phyloP scores from a whole-genome alignment of 2,329 filamentous ascomycete species.

The Cladosporium sp. region DNA sequence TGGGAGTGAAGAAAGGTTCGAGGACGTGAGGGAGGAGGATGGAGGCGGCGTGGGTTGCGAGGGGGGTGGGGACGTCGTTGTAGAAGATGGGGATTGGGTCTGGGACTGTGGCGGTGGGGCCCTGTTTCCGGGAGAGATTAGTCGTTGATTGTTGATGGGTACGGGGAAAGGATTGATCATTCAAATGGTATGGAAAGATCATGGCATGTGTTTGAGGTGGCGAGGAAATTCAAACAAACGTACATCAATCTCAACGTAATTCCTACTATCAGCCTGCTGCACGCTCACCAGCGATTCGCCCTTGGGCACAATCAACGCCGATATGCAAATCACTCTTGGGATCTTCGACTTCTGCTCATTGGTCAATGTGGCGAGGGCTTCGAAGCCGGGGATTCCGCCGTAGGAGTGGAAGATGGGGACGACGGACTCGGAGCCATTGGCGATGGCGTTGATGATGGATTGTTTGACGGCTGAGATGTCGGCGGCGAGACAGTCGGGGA shows the following conservation, averaged over 20 bases:
- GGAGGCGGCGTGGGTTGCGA: conserved; percentile 22
- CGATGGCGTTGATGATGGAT: conserved; percentile 21
- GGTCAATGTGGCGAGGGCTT: conserved; percentile 24
- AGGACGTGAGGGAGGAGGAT: conserved; percentile 15
- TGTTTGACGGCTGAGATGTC: conserved; percentile 23
- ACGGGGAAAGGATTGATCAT: background rate
- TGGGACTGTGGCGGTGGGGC: conserved; percentile 16
- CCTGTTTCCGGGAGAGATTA: background rate
- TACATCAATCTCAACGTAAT: background rate
- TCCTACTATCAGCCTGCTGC: background rate
- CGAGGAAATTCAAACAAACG: background rate
- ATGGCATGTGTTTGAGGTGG: too few species aligned
- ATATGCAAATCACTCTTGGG: conserved; percentile 21
- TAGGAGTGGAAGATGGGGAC: conserved; percentile 27
- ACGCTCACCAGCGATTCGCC: conserved; percentile 8
- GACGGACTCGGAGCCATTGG: conserved; percentile 20
- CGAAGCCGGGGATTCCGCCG: conserved; percentile 24
- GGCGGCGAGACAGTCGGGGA: conserved; percentile 14
- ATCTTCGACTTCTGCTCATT: conserved; percentile 20
- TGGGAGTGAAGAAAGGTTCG: conserved; percentile 17
- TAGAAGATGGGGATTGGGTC: conserved; percentile 23
- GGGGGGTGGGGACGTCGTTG: conserved; percentile 22
- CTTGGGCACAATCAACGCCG: conserved; percentile 22
- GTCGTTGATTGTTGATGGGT: background rate
- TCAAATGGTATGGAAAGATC: too few species aligned